These are phyloP conservation scores for Venturia nashicola DNA, from an alignment of 2,329 filamentous ascomycete genomes.

Conservation along the genomic window DNA sequence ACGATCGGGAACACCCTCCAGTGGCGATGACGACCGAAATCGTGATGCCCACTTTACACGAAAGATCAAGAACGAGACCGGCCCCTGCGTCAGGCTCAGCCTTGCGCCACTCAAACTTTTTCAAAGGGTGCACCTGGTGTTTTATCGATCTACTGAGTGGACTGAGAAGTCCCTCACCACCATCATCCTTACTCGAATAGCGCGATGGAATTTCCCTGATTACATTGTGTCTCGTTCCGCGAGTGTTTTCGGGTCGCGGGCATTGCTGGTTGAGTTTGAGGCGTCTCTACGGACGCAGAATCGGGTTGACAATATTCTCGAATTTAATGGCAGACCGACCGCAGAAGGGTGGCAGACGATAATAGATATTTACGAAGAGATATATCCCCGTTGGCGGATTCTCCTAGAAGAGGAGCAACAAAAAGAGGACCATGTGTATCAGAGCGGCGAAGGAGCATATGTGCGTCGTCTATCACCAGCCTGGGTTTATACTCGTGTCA, in stretches of 20 bases:
- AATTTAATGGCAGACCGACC: constrained; percentile 60
- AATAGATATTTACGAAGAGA: constrained; percentile 56
- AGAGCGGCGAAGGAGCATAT: constrained; percentile 77
- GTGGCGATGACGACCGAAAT: constrained; percentile 35
- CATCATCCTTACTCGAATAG: constrained; percentile 86
- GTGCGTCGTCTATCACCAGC: constrained; percentile 79
- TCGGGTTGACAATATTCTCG: constrained; percentile 67
- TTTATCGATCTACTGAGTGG: constrained; percentile 94
- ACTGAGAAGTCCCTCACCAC: constrained; percentile 93
- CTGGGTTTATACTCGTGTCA: constrained; percentile 85
- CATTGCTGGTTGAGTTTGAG: constrained; percentile 76
- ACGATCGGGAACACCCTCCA: not conserved
- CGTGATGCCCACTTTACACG: constrained; percentile 55
- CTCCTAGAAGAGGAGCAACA: constrained; percentile 61
- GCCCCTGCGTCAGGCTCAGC: constrained; percentile 74
- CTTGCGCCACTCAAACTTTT: constrained; percentile 65
- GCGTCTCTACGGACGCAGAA: constrained; percentile 71
- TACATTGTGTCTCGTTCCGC: constrained; percentile 84
- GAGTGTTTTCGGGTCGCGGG: constrained; percentile 62
- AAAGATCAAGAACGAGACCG: constrained; percentile 58
- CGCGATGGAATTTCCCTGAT: constrained; percentile 71
- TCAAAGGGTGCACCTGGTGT: constrained; percentile 87
- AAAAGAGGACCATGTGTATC: constrained; percentile 64
- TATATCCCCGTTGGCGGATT: constrained; percentile 70
- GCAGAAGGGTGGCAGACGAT: constrained; percentile 55